Conservation (phyloP, 441 rosid genomes). For the Corymbia calophylla region DNA sequence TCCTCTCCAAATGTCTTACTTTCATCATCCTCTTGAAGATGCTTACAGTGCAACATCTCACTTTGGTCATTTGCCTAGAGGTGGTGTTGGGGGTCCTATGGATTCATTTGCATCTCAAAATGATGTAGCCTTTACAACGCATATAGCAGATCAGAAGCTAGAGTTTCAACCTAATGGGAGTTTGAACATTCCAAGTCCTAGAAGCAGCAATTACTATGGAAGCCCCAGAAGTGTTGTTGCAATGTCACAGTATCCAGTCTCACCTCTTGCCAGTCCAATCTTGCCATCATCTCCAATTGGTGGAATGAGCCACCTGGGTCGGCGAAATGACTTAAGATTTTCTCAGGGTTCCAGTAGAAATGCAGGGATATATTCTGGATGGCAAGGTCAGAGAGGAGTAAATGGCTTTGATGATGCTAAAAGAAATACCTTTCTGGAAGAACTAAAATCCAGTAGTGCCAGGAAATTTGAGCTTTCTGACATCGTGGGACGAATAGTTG, state of each 20-base stretch:
- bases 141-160: constrained; percentile 37
- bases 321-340: constrained; percentile 44
- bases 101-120: constrained; percentile 36
- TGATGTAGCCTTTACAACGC: constrained; percentile 25
- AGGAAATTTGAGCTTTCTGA: constrained; percentile 63
- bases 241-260: constrained; percentile 42
- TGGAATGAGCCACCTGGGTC: constrained; percentile 40
- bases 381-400: constrained; percentile 59
- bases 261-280: constrained; percentile 56
- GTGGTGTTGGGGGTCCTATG: constrained; percentile 17
- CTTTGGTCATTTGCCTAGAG: constrained; percentile 19
- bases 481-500: constrained; percentile 62
- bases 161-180: constrained; percentile 36
- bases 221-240: constrained; percentile 44
- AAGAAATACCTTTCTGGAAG: constrained; percentile 66
- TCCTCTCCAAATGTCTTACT: constrained; percentile 50
- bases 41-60: constrained; percentile 35
- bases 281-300: constrained; percentile 58
- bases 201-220: constrained; percentile 42
- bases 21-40: constrained; percentile 45
- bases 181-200: constrained; percentile 37
- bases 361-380: constrained; percentile 46
- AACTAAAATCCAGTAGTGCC: constrained; percentile 55
- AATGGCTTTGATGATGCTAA: constrained; percentile 41
- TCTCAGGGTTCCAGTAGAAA: constrained; percentile 40